Percentiles rank a stretch among this genome's conserved stretches.
These are phyloP conservation scores for Penicillium lividum DNA, from an alignment of 495 filamentous ascomycete genomes.

Conservation along the genomic window DNA sequence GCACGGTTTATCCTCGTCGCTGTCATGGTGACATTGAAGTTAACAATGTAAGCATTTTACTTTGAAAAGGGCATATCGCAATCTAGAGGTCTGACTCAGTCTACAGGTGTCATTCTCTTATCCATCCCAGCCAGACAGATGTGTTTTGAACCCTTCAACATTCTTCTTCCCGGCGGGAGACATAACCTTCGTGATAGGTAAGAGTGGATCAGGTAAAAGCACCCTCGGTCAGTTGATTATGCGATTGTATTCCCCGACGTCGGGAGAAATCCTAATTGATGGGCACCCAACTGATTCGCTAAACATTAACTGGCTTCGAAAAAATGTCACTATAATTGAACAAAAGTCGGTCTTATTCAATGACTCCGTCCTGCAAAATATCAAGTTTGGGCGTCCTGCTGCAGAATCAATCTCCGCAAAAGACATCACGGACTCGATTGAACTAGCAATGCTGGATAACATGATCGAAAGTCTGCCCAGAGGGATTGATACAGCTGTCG, in stretches of 20 bases:
- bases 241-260: constrained; percentile 67
- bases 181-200: constrained; percentile 81
- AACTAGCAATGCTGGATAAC: constrained; percentile 70
- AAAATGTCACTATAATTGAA: constrained; percentile 80
- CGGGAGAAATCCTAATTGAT: constrained; percentile 71
- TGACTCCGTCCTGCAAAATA: constrained; percentile 76
- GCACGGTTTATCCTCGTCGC: constrained; percentile 27
- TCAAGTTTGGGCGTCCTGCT: constrained; percentile 68
- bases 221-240: constrained; percentile 80
- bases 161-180: constrained; percentile 72
- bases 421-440: constrained; percentile 55
- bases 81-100: neutral
- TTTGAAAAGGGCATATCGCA: neutral
- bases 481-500: constrained; percentile 73
- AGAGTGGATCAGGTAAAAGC: constrained; percentile 91
- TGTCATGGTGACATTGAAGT: constrained; percentile 71
- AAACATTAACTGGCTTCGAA: constrained; percentile 71
- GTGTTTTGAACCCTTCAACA: constrained; percentile 58
- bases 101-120: constrained; percentile 78
- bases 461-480: constrained; percentile 71
- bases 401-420: constrained; percentile 47
- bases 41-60: constrained; percentile 58
- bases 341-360: constrained; percentile 84
- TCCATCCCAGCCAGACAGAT: constrained; percentile 66
- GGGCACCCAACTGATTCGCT: constrained; percentile 61